phyloP scores from a whole-genome alignment of 495 filamentous ascomycete genomes.

The Daldinia grandis region DNA sequence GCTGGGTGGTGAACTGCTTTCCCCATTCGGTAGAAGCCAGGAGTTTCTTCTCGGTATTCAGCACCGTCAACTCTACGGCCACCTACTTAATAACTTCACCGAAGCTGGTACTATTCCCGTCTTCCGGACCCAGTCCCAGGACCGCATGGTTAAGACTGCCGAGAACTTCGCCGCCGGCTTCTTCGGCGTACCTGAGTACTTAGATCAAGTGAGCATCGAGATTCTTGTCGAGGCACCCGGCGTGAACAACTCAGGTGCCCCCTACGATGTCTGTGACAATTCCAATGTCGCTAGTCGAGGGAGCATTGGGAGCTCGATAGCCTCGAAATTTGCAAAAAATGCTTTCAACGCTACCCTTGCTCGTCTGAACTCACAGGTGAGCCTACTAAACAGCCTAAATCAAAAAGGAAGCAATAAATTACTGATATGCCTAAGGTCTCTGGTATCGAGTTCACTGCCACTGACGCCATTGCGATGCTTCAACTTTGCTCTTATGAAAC shows the following conservation, averaged over 20 bases:
- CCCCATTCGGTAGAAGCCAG: conserved; percentile 50
- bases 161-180: conserved; percentile 53
- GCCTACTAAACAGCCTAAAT: background rate
- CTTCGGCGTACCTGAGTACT: conserved; percentile 51
- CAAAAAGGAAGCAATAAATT: background rate
- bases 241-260: conserved; percentile 45
- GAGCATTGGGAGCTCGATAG: conserved; percentile 44
- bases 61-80: conserved; percentile 56
- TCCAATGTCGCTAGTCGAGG: conserved; percentile 43
- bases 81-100: conserved; percentile 53
- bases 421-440: conserved; percentile 31
- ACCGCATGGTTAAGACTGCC: conserved; percentile 51
- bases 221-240: conserved; percentile 47
- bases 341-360: conserved; percentile 42
- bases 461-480: conserved; percentile 39
- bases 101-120: conserved; percentile 46
- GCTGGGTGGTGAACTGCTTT: conserved; percentile 62
- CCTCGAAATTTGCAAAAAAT: conserved; percentile 32
- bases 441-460: conserved; percentile 41
- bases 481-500: conserved; percentile 47
- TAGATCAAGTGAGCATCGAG: conserved; percentile 49
- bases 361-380: conserved; percentile 44
- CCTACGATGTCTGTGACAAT: conserved; percentile 47
- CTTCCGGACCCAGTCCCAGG: conserved; percentile 51
- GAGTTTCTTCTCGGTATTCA: conserved; percentile 51